Evolutionary conservation across 208 protist genomes (phyloP).

Genomic region (Leishmania tropica): DNA sequence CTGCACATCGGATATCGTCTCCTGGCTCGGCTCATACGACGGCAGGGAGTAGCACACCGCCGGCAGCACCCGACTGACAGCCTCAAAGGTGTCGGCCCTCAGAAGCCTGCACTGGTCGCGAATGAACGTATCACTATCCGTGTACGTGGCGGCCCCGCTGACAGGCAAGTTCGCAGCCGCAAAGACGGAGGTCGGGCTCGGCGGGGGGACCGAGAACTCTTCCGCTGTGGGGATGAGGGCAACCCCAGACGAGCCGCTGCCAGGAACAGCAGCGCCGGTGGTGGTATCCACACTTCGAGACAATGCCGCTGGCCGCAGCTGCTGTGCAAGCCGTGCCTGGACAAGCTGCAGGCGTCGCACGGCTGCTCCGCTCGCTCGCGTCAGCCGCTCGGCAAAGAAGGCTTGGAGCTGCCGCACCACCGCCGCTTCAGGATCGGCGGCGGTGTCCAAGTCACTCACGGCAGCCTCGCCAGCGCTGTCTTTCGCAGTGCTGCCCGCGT

Average conservation of each 20-base stretch:
- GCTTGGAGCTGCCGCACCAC: constrained; percentile 26
- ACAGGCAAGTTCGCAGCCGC: constrained; percentile 69
- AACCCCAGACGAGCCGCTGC: constrained; percentile 4
- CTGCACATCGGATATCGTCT: constrained; percentile 70
- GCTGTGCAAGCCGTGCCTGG: constrained; percentile 16
- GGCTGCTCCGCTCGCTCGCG: constrained; percentile 8
- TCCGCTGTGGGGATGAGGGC: constrained; percentile 61
- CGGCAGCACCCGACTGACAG: constrained; percentile 62
- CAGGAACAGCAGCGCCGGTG: background rate
- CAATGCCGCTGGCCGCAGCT: background rate
- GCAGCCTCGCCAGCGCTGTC: background rate
- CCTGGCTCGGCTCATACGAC: constrained; percentile 44
- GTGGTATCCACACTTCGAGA: background rate
- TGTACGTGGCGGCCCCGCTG: constrained; percentile 49
- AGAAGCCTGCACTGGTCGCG: constrained; percentile 75
- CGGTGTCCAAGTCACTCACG: background rate
- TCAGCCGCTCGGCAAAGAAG: constrained; percentile 14
- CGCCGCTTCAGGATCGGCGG: background rate
- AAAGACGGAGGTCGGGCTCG: constrained; percentile 65
- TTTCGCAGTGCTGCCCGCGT: background rate
- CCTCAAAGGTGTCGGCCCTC: constrained; percentile 89
- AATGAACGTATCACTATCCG: constrained; percentile 62
- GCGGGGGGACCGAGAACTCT: constrained; percentile 63
- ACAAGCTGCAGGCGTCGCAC: constrained; percentile 22
- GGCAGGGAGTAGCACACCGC: constrained; percentile 74